Percentiles rank a stretch among this genome's conserved stretches.
phyloP scores from a whole-genome alignment of 768 basidiomycete genomes.

The Daedaleopsis sinensis region DNA sequence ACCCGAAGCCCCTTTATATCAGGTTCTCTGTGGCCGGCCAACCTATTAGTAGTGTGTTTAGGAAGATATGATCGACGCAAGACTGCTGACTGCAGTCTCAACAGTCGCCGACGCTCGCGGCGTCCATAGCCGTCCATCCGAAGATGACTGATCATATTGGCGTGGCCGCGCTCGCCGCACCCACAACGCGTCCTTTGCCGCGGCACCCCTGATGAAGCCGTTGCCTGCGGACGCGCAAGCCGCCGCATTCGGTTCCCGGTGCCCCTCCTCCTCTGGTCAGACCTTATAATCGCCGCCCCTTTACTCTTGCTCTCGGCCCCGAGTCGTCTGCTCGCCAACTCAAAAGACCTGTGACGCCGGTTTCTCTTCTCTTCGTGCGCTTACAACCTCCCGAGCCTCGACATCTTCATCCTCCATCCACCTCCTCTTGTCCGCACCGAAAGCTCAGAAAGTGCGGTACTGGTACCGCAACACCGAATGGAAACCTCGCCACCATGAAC shows the following conservation, averaged over 20 bases:
- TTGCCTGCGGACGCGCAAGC: background rate
- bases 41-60: too few species aligned
- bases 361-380: too few species aligned
- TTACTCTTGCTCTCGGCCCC: background rate
- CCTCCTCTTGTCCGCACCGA: background rate
- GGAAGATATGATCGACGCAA: too few species aligned
- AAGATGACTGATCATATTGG: background rate
- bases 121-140: too few species aligned
- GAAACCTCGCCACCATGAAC: conserved; percentile 15
- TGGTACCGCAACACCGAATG: background rate
- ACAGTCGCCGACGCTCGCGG: too few species aligned
- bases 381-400: too few species aligned
- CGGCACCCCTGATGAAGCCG: background rate
- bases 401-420: background rate
- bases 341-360: too few species aligned
- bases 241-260: background rate
- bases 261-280: background rate
- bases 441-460: too few species aligned
- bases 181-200: background rate
- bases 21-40: too few species aligned
- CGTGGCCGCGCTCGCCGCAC: background rate
- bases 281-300: background rate
- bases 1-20: background rate
- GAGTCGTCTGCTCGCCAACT: background rate
- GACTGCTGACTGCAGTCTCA: too few species aligned